These are phyloP conservation scores for Albizia julibrissin DNA, from an alignment of 306 rosid species.

Conservation along the genomic window DNA sequence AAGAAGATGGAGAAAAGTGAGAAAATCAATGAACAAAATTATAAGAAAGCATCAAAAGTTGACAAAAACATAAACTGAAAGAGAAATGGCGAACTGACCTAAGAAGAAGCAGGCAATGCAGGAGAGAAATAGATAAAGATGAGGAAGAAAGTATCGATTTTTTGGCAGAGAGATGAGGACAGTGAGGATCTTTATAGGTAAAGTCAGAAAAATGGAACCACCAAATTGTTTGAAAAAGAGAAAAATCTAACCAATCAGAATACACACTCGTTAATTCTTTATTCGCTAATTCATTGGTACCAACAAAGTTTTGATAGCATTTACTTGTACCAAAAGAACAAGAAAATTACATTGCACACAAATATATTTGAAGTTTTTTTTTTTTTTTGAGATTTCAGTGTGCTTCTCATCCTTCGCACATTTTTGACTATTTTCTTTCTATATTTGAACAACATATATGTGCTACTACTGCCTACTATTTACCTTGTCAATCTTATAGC, in stretches of 20 bases:
- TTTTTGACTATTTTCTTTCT: background rate
- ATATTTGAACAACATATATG: background rate
- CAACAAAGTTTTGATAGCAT: background rate
- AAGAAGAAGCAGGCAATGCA: no score
- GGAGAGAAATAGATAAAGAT: no score
- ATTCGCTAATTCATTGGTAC: background rate
- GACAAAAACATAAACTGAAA: background rate
- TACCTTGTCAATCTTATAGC: background rate
- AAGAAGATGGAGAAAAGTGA: background rate
- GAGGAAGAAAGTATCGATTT: background rate
- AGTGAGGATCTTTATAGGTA: conserved; percentile 9
- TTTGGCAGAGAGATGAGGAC: conserved; percentile 2
- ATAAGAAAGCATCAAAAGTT: background rate
- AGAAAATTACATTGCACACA: background rate
- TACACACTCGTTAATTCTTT: background rate
- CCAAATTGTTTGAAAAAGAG: background rate
- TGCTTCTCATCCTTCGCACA: background rate
- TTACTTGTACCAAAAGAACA: background rate
- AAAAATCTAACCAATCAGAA: background rate
- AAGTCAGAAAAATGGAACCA: background rate
- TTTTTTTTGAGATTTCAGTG: no score
- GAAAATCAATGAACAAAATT: background rate
- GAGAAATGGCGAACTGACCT: background rate
- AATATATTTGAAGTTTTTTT: background rate
- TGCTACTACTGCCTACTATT: background rate